phyloP scores from a whole-genome alignment of 129 eudicot species.

The Erigeron canadensis region DNA sequence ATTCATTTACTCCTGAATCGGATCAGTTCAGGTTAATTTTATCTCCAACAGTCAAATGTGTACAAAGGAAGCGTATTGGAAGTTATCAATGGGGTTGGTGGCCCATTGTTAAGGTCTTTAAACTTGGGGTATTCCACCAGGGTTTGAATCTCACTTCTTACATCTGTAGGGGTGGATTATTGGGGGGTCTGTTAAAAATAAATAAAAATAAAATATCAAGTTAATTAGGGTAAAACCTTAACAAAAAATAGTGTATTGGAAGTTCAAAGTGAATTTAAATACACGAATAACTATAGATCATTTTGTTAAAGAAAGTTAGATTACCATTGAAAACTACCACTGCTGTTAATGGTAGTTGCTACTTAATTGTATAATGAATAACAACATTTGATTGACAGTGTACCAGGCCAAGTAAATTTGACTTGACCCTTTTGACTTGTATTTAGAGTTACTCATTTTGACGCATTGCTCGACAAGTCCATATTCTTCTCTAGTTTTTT shows the following conservation, averaged over 20 bases:
- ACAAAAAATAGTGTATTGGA: too few species aligned
- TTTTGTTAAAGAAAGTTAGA: background rate
- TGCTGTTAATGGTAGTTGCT: background rate
- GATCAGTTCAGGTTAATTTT: background rate
- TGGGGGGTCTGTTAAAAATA: too few species aligned
- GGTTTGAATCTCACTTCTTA: too few species aligned
- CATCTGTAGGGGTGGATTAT: too few species aligned
- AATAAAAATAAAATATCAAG: too few species aligned
- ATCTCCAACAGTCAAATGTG: background rate
- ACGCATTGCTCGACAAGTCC: background rate
- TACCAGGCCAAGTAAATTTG: background rate
- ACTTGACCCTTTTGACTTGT: background rate
- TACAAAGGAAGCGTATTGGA: background rate
- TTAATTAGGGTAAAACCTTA: too few species aligned
- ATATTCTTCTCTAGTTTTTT: background rate
- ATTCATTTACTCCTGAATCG: background rate
- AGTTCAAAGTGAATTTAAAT: too few species aligned
- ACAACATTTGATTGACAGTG: background rate
- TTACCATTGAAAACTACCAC: background rate
- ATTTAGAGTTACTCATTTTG: background rate
- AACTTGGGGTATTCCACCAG: too few species aligned
- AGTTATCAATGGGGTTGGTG: too few species aligned
- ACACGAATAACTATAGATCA: too few species aligned
- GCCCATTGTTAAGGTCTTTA: too few species aligned
- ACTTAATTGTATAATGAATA: background rate